Conservation (phyloP, 2,329 filamentous ascomycete species). For the Fusarium sp. region DNA sequence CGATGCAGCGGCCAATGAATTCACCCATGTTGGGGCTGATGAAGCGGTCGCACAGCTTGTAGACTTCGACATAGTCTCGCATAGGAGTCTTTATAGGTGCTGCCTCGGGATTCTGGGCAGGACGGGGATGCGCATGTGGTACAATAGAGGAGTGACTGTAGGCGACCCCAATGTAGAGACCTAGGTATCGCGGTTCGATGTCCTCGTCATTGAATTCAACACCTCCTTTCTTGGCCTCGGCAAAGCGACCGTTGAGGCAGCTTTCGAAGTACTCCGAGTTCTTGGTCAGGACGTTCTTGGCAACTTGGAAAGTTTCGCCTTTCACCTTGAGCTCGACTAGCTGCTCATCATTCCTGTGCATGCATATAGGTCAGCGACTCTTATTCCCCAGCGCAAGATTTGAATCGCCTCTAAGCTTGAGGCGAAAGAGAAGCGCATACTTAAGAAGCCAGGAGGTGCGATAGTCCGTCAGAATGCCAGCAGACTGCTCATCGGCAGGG, state of each 20-base stretch:
- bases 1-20: conserved; percentile 45
- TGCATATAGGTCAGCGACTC: conserved; percentile 1
- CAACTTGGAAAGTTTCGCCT: conserved; percentile 44
- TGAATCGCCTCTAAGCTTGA: neutral
- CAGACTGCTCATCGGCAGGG: conserved; percentile 31
- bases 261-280: conserved; percentile 49
- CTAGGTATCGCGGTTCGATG: conserved; percentile 47
- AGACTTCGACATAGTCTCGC: conserved; percentile 48
- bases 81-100: conserved; percentile 41
- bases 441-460: conserved; percentile 48
- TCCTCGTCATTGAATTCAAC: conserved; percentile 44
- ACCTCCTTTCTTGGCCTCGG: conserved; percentile 40
- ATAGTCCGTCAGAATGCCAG: conserved; percentile 42
- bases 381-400: neutral
- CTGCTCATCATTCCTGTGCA: conserved; percentile 43
- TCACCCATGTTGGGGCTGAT: conserved; percentile 43
- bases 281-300: conserved; percentile 43
- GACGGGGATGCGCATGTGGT: conserved; percentile 40
- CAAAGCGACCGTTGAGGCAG: conserved; percentile 42
- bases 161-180: conserved; percentile 47
- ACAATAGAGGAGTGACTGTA: conserved; percentile 48
- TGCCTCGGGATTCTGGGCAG: conserved; percentile 40
- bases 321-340: conserved; percentile 43
- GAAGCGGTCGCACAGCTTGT: conserved; percentile 50
- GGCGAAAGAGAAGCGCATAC: conserved; percentile 35